Evolutionary conservation across 163 green algal genomes (phyloP).

Genomic region (Volvox carteri): DNA sequence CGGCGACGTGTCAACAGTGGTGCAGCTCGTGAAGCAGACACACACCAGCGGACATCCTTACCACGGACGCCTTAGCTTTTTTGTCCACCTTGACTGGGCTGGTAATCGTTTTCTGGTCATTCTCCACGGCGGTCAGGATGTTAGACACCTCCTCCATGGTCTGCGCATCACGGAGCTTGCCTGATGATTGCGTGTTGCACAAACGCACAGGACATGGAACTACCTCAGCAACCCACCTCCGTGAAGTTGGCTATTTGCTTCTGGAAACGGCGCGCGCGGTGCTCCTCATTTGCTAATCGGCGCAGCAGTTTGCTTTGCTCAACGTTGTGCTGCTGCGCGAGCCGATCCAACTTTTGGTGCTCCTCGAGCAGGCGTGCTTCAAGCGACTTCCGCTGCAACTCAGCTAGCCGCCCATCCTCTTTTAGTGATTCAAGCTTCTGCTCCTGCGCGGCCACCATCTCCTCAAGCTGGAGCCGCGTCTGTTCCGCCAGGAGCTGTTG

Average conservation of each 20-base stretch:
- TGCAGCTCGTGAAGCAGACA: no score
- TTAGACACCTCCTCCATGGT: conserved; percentile 47
- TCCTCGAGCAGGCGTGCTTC: neutral
- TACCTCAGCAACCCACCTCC: neutral
- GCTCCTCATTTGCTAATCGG: neutral
- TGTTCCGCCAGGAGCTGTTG: conserved; percentile 2
- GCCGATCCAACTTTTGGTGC: conserved; percentile 1
- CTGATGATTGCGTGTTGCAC: neutral
- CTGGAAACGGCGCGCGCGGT: neutral
- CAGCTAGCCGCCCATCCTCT: neutral
- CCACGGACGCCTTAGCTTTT: conserved; percentile 11
- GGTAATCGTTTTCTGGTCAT: neutral
- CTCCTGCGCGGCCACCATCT: neutral
- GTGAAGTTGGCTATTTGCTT: conserved; percentile 43
- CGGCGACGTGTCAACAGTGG: no score
- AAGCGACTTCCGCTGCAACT: neutral
- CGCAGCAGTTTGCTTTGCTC: neutral
- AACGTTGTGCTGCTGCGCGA: neutral
- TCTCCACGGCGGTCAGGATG: conserved; percentile 23
- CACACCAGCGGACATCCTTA: neutral
- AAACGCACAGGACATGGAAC: neutral
- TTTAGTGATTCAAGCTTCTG: neutral
- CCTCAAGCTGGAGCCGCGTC: neutral
- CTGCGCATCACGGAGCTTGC: neutral
- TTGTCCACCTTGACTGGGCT: conserved; percentile 9